Conservation (phyloP, 2,329 filamentous ascomycete genomes). For the Hypocreales sp. region DNA sequence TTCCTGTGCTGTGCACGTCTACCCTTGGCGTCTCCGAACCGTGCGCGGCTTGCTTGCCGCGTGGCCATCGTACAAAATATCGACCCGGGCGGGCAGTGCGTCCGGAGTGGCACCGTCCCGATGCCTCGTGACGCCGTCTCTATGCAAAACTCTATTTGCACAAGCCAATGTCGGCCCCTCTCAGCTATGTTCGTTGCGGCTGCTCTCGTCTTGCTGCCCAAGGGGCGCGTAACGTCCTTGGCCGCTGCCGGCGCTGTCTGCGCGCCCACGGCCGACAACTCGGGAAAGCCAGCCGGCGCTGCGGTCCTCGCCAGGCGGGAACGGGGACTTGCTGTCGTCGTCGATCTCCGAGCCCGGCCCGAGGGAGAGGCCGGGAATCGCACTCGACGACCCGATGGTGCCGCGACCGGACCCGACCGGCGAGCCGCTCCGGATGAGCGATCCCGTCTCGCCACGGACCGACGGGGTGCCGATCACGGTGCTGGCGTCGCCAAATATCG, state of each 20-base stretch:
- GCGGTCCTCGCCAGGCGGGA: slow-evolving; percentile 17
- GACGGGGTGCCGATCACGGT: slow-evolving; percentile 66
- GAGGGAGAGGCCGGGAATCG: slow-evolving; percentile 69
- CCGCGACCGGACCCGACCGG: slow-evolving; percentile 54
- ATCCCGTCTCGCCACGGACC: slow-evolving; percentile 60
- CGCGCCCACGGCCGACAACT: slow-evolving; percentile 22
- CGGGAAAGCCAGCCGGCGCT: slow-evolving; percentile 33
- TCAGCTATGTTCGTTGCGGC: slow-evolving; percentile 11
- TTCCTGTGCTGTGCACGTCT: no score
- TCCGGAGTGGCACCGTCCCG: no score
- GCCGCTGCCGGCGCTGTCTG: slow-evolving; percentile 20
- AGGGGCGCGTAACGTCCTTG: slow-evolving; percentile 26
- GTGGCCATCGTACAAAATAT: no score
- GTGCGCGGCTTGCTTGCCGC: no score
- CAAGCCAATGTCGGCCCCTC: slow-evolving; percentile 5
- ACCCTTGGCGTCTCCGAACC: no score
- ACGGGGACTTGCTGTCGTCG: slow-evolving; percentile 27
- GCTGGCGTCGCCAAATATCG: slow-evolving; percentile 83
- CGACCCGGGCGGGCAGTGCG: no score
- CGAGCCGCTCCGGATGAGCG: slow-evolving; percentile 64
- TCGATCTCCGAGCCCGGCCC: slow-evolving; percentile 52
- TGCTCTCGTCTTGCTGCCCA: slow-evolving; percentile 23
- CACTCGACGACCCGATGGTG: slow-evolving; percentile 42
- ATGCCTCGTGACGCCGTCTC: slow-evolving; percentile 13
- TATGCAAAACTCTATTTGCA: slow-evolving; percentile 19